Percentiles rank a stretch among this genome's conserved stretches.
These are phyloP conservation scores for Sherardia arvensis DNA, from an alignment of 257 asterid genomes.

Conservation along the genomic window DNA sequence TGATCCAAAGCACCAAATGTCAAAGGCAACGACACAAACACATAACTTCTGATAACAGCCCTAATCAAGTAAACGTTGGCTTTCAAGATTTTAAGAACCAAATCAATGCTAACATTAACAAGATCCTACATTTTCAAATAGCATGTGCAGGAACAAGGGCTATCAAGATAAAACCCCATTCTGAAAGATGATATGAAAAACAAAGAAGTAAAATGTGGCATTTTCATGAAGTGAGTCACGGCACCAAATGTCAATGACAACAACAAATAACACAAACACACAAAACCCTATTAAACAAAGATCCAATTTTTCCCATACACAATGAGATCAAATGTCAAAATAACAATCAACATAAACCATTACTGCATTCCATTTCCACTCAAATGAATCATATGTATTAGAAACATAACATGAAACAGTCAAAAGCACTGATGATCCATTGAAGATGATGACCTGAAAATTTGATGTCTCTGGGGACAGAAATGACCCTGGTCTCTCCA, in stretches of 20 bases:
- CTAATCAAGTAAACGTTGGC: not conserved
- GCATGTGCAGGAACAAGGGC: no score
- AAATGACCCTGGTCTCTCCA: conserved; percentile 84
- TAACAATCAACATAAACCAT: not conserved
- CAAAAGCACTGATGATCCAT: not conserved
- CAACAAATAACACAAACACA: not conserved
- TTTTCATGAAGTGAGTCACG: not conserved
- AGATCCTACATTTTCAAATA: not conserved
- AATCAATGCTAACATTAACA: not conserved
- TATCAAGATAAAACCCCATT: not conserved
- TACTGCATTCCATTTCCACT: not conserved
- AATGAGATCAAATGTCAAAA: no score
- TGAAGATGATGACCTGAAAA: conserved; percentile 34
- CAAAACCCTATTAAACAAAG: not conserved
- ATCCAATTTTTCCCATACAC: not conserved
- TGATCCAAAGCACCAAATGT: not conserved
- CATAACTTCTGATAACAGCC: not conserved
- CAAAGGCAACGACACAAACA: not conserved
- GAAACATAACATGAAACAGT: not conserved
- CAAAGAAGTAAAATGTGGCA: not conserved
- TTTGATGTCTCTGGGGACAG: conserved; percentile 45
- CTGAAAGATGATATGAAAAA: not conserved
- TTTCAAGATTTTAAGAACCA: not conserved
- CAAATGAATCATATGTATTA: not conserved
- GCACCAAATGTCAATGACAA: not conserved